These are phyloP conservation scores for Diaporthe citrichinensis DNA, from an alignment of 2,329 filamentous ascomycete species.

Conservation along the genomic window DNA sequence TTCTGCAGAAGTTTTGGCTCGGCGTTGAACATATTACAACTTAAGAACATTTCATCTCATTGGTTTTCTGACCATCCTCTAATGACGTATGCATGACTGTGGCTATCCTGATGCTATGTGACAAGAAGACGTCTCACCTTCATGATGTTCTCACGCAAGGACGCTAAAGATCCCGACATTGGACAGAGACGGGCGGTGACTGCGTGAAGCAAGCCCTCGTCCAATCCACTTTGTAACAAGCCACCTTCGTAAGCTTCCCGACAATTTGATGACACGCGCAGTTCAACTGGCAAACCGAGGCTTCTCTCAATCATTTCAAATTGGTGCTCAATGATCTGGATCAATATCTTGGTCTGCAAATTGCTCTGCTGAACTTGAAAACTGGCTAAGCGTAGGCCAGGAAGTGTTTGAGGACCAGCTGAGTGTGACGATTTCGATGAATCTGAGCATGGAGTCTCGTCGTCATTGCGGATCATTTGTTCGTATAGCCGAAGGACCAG, in stretches of 20 bases:
- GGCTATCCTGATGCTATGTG: not conserved
- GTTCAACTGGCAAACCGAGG: not conserved
- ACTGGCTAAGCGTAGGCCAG: not conserved
- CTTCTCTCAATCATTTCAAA: constrained; percentile 5
- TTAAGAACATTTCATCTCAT: too few species aligned
- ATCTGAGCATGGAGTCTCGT: not conserved
- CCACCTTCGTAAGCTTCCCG: not conserved
- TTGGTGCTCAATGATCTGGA: constrained; percentile 8
- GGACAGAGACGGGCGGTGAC: not conserved
- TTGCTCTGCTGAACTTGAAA: not conserved
- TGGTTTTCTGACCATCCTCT: too few species aligned
- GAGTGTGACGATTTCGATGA: not conserved
- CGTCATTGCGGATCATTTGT: not conserved
- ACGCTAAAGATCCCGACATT: not conserved
- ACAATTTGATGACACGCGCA: not conserved
- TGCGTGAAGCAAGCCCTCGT: not conserved
- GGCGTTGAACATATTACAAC: too few species aligned
- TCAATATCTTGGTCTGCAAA: constrained; percentile 1
- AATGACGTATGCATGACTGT: too few species aligned
- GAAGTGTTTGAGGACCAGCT: not conserved
- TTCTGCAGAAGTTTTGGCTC: too few species aligned
- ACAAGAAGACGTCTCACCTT: not conserved
- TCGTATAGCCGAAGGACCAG: not conserved
- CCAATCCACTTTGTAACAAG: not conserved
- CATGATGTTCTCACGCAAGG: not conserved